Base-by-base conservation (phyloP, 495 filamentous ascomycete species). In the Melanomma pulvis-pyrius region DNA sequence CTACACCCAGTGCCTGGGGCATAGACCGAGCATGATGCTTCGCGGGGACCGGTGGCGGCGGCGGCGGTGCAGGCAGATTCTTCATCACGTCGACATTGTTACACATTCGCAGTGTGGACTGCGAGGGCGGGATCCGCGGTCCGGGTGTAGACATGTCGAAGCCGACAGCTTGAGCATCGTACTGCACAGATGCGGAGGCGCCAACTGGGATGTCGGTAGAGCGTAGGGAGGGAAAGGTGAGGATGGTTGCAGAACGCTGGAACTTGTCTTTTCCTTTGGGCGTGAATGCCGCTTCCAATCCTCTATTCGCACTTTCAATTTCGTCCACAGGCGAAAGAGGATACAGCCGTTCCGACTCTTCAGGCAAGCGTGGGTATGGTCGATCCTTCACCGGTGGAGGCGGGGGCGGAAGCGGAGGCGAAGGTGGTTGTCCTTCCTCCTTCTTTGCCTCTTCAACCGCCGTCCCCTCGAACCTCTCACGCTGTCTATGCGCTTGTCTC, bases 111-210 rank as follows among this genome's bases (percentile, higher is more conserved):
- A 58, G 65, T 25, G 65, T 25, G 8, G 26, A n/a, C 24, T 50
- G 25, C 8, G 62, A 39, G 26, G 22, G 25, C n/a, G 65, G 65
- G 13, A 51, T 32, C 2, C 30, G 52, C 13, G 65, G 65, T n/a
- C 48, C 58, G 11, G 59, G 34, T 24, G 58, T 63, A 13, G 30
- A 44, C 13, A 21, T 47, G 28, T 63, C 65, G 13, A 63, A 8
- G 32, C n/a, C 19, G 13, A 15, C 25, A 19, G 22, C 29, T 6
- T 48, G 29, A 11, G 53, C 44, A 47, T 69, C 65, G 25, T 52
- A 58, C 22, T 59, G 59, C 6, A 63, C 65, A 30, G 51, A 63
- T 1, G 22, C 15, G 1, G 65, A 69, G 19, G 47, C 59, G 30
- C 7, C 57, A 1, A 69, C n/a, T 12, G 34, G 53, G 1, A 54